Conservation (phyloP, 352 stramenopile genomes). For the Globisporangium acanthophoron region DNA sequence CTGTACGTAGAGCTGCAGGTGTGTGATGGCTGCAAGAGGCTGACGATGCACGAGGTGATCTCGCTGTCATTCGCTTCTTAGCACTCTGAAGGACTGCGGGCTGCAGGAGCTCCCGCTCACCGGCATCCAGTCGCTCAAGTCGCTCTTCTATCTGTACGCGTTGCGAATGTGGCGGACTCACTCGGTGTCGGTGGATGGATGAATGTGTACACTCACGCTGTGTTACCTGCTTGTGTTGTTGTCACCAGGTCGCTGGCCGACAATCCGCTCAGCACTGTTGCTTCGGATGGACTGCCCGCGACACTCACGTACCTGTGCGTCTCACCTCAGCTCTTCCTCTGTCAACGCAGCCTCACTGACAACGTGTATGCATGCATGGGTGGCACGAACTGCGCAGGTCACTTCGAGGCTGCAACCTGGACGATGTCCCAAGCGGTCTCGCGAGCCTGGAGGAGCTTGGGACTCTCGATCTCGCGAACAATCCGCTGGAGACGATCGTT, state of each 20-base stretch:
- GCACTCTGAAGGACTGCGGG: conserved; percentile 3
- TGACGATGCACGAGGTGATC: not conserved
- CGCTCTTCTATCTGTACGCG: conserved; percentile 4
- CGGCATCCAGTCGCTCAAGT: not conserved
- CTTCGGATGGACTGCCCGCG: not conserved
- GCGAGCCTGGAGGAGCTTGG: not conserved
- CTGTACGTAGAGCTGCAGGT: not conserved
- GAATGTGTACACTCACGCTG: not conserved
- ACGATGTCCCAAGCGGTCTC: conserved; percentile 1
- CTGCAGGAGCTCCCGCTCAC: conserved; percentile 1
- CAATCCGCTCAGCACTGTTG: not conserved
- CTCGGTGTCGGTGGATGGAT: not conserved
- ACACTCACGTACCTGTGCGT: conserved; percentile 4
- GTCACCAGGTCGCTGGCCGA: conserved; percentile 1
- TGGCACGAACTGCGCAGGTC: not conserved
- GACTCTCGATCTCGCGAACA: conserved; percentile 3
- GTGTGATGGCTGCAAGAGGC: too few relatives aligned
- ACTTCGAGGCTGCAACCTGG: not conserved
- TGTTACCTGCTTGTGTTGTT: not conserved
- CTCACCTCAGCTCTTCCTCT: not conserved
- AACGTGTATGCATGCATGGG: too few relatives aligned
- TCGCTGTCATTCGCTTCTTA: not conserved
- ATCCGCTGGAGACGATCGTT: conserved; percentile 1
- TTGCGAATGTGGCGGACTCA: not conserved
- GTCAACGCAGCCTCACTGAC: too few relatives aligned